These are phyloP conservation scores for Phytophthora lateralis DNA, from an alignment of 352 stramenopile species.

Conservation along the genomic window DNA sequence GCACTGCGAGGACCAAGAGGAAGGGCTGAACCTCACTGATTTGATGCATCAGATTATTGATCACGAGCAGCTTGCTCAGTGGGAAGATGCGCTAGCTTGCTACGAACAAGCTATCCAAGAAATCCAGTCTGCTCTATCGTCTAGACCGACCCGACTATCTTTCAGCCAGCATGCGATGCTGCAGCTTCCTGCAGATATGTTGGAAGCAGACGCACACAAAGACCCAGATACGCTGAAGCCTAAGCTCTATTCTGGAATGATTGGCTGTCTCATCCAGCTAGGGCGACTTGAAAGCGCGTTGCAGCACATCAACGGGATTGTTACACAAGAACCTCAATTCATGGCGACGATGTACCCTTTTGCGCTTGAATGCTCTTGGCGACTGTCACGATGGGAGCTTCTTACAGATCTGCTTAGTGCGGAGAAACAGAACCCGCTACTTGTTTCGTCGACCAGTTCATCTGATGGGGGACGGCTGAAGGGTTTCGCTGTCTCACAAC, in stretches of 20 bases:
- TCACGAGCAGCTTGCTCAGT: constrained; percentile 71
- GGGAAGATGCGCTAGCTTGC: constrained; percentile 77
- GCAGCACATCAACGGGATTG: constrained; percentile 88
- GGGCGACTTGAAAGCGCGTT: constrained; percentile 83
- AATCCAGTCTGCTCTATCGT: constrained; percentile 57
- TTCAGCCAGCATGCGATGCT: constrained; percentile 30
- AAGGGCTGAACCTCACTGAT: constrained; percentile 62
- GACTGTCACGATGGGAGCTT: constrained; percentile 85
- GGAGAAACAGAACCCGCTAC: constrained; percentile 70
- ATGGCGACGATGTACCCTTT: constrained; percentile 83
- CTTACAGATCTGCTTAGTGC: constrained; percentile 76
- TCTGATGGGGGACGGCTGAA: constrained; percentile 48
- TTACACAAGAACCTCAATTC: constrained; percentile 76
- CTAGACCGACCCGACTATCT: constrained; percentile 19
- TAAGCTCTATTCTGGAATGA: constrained; percentile 81
- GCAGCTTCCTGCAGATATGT: constrained; percentile 24
- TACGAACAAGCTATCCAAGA: constrained; percentile 83
- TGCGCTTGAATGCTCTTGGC: constrained; percentile 85
- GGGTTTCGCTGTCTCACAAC: constrained; percentile 70
- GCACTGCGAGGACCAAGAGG: constrained; percentile 30
- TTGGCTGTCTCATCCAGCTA: constrained; percentile 85
- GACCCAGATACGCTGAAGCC: constrained; percentile 70
- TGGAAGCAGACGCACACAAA: constrained; percentile 41
- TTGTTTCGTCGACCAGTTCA: constrained; percentile 40
- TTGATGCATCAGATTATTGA: constrained; percentile 77